Base-by-base conservation (phyloP, 768 basidiomycete species). In the Tulasnella sp. region DNA sequence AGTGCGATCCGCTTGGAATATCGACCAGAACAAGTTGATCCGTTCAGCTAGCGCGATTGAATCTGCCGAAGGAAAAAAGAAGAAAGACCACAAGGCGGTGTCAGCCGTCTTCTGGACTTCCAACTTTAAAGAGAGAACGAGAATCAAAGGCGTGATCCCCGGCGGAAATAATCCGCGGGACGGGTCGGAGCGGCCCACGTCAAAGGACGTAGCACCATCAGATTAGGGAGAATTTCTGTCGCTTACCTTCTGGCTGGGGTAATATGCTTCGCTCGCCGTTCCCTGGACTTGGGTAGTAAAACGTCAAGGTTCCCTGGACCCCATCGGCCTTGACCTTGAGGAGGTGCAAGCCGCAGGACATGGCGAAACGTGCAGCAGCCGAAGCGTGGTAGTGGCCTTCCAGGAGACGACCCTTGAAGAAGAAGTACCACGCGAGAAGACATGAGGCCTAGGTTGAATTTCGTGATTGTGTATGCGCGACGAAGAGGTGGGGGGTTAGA, bases 1-100 rank as follows among this genome's bases (percentile, higher is more conserved):
- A 77, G 90, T 91, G 36, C 88, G 86, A 79, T 94, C 91, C 75
- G 92, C 82, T 76, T 87, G 86, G 79, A 88, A 94, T 12, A 90
- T 89, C 77, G 92, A 90, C 91, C 91, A 94, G 76, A 94, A 94
- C 0, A 90, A 84, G 42, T 88, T 79, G 71, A 91, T 87, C 47
- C 89, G 83, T 77, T 92, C 90, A 63, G 88, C 89, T 62, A 88
- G 87, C 75, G 87, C 86, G 64, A 88, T 78, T 44, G 84, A 81
- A 75, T 85, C 85, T 77, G 86, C 86, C 1, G 86, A 80, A 2
- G 87, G 89, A 87, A 87, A 65, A 88, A 80, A 1, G n/a, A n/a
- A n/a, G n/a, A 77, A 59, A 29, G 52, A 59, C 52, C 52, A 59
- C 52, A 59, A 59, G 52, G 52, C 65, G 17, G 71, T 62, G 62